Conservation (phyloP, 1,284 basidiomycete genomes). For the Boletellus deceptivus region DNA sequence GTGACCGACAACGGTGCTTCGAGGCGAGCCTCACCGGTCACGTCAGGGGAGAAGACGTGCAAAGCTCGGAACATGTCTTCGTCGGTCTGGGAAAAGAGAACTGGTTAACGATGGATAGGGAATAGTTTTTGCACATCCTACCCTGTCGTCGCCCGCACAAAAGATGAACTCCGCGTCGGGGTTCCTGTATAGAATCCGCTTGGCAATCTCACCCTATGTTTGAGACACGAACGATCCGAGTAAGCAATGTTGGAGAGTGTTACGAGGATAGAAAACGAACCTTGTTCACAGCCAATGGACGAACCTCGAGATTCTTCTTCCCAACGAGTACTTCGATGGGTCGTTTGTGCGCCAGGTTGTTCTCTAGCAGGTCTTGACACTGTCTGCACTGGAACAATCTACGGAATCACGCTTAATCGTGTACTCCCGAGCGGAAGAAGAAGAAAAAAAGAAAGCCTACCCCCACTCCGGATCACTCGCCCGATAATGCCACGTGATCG, state of each 20-base stretch:
- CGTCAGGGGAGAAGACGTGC: conserved; percentile 55
- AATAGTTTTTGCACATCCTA: conserved; percentile 31
- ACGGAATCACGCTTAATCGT: conserved; percentile 1
- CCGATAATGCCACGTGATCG: conserved; percentile 98
- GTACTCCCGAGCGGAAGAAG: neutral
- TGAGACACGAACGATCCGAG: neutral
- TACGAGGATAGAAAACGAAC: conserved; percentile 25
- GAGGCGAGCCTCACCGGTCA: conserved; percentile 46
- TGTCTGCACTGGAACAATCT: conserved; percentile 93
- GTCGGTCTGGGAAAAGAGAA: conserved; percentile 58
- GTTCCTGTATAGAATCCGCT: conserved; percentile 88
- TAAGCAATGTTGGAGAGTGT: neutral
- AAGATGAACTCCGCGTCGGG: conserved; percentile 94
- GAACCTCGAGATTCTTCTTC: conserved; percentile 98
- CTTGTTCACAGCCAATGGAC: conserved; percentile 95
- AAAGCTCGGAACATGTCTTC: conserved; percentile 96
- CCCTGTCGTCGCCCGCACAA: conserved; percentile 98
- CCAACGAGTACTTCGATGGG: conserved; percentile 93
- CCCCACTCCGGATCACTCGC: conserved; percentile 95
- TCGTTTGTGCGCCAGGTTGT: conserved; percentile 82
- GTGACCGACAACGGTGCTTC: conserved; percentile 75
- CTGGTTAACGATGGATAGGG: neutral
- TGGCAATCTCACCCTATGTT: conserved; percentile 87
- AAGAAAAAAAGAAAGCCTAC: conserved; percentile 41
- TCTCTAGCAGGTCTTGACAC: conserved; percentile 94